These are phyloP conservation scores for Thalassiosira pacifica DNA, from an alignment of 352 stramenopile species.

Conservation along the genomic window DNA sequence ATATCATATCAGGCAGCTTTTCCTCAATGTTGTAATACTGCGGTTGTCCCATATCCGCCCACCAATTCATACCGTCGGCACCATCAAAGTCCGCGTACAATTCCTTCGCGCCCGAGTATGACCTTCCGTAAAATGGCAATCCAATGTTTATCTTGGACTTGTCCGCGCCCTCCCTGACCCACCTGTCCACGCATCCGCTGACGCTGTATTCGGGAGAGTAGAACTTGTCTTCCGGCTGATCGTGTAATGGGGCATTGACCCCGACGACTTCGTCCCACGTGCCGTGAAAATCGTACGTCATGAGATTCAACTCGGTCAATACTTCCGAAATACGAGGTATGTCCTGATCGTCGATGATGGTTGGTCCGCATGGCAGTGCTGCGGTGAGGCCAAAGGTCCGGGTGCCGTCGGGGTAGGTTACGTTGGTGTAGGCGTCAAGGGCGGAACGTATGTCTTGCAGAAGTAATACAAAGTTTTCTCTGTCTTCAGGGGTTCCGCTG, in stretches of 20 bases:
- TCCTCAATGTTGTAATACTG: constrained; percentile 66
- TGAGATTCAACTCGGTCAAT: constrained; percentile 65
- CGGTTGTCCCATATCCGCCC: constrained; percentile 48
- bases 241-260: constrained; percentile 62
- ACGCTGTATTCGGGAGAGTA: constrained; percentile 45
- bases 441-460: constrained; percentile 54
- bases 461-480: constrained; percentile 61
- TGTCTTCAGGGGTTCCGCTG: constrained; percentile 49
- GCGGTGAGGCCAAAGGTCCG: constrained; percentile 62
- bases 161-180: constrained; percentile 52
- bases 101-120: constrained; percentile 36
- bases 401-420: constrained; percentile 55
- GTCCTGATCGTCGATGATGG: constrained; percentile 56
- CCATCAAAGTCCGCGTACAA: constrained; percentile 50
- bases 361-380: constrained; percentile 56
- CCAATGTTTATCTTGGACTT: constrained; percentile 60
- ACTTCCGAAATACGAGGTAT: constrained; percentile 48
- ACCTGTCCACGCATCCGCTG: constrained; percentile 58
- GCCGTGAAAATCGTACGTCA: constrained; percentile 70
- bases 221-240: constrained; percentile 54
- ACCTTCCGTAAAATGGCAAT: constrained; percentile 64
- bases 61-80: constrained; percentile 61
- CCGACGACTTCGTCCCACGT: constrained; percentile 53
- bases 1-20: constrained; percentile 64
- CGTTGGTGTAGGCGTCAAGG: constrained; percentile 57